Conservation (phyloP, 2,329 filamentous ascomycete species). For the Elsinoe necatrix region DNA sequence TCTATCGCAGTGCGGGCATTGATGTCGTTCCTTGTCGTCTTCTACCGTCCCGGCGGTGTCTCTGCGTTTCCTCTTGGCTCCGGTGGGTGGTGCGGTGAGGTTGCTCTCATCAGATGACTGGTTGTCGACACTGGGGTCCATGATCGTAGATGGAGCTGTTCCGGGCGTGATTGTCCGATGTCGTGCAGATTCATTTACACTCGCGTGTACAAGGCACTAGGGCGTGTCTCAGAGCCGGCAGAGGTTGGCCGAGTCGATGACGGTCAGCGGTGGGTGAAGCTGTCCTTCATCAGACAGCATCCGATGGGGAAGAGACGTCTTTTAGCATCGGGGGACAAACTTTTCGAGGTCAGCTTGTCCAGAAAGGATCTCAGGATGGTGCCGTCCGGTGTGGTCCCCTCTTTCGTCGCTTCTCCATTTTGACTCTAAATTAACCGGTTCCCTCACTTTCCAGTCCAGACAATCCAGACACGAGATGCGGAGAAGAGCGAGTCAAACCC, state of each 20-base stretch:
- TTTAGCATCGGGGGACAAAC: neutral
- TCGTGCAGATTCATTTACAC: constrained; percentile 10
- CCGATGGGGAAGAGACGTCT: neutral
- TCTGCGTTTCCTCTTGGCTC: constrained; percentile 15
- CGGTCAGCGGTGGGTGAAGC: constrained; percentile 6
- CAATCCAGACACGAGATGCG: constrained; percentile 2
- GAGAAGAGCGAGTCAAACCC: neutral
- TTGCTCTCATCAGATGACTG: constrained; percentile 12
- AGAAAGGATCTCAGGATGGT: constrained; percentile 2
- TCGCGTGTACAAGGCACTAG: neutral
- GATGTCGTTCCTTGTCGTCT: constrained; percentile 17
- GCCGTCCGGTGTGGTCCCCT: neutral
- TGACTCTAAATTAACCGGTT: constrained; percentile 9
- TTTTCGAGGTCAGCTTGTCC: neutral
- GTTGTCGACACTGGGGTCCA: constrained; percentile 10
- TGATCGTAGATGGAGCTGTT: constrained; percentile 13
- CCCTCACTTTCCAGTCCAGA: neutral
- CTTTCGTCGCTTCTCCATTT: constrained; percentile 12
- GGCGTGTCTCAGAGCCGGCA: neutral
- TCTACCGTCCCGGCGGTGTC: constrained; percentile 11
- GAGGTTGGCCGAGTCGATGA: neutral
- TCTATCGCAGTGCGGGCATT: constrained; percentile 20
- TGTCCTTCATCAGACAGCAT: neutral
- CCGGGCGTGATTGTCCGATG: constrained; percentile 10
- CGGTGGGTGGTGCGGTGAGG: constrained; percentile 9